Base-by-base conservation (phyloP, 2,329 filamentous ascomycete genomes). In the Nakataea oryzae region DNA sequence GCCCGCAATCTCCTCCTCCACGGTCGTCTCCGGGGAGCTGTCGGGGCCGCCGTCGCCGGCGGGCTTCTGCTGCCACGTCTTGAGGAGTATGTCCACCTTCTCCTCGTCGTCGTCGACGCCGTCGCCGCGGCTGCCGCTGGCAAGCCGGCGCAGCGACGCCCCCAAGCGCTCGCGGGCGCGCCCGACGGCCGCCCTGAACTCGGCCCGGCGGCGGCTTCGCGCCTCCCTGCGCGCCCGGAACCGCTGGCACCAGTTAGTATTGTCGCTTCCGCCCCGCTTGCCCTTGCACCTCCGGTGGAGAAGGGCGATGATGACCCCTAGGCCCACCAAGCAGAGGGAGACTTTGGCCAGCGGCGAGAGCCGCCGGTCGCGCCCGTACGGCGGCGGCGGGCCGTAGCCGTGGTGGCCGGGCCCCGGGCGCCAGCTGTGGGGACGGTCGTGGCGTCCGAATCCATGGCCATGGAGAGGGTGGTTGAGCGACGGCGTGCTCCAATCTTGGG, bases 1-100 rank as follows among this genome's bases (percentile, higher is more conserved):
- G 59, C 76, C 72, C 3, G 78, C 75, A 65, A 82, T 75, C 67
- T 81, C 79, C 66, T 80, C 74, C 65, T 79, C 77, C 75, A 81
- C 78, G 3, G 76, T 76, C 13, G 67, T 67, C 8, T 60, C 58
- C 14, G 60, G 59, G 60, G 70, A 68, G 34, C 68, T 69, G n/a
- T 74, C 67, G 50, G 71, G 69, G 24, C 62, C 67, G 28, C 70
- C 68, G 8, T 66, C 63, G 34, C 7, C 34, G 34, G 5, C 32
- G 59, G 24, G 60, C 26, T 54, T 61, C 29, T 54, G 24, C 17
- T 41, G 34, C 32, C 41, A 28, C 58, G 11, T 34, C 12, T 29
- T 34, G 13, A n/a, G 14, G 34, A 29, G 8, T 24, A 13, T n/a
- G n/a, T 11, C 58, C 24, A 26, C 34, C 58, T 59, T 76, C 66